Evolutionary conservation across 768 basidiomycete species (phyloP).

Genomic region (Lyophyllum semitale): DNA sequence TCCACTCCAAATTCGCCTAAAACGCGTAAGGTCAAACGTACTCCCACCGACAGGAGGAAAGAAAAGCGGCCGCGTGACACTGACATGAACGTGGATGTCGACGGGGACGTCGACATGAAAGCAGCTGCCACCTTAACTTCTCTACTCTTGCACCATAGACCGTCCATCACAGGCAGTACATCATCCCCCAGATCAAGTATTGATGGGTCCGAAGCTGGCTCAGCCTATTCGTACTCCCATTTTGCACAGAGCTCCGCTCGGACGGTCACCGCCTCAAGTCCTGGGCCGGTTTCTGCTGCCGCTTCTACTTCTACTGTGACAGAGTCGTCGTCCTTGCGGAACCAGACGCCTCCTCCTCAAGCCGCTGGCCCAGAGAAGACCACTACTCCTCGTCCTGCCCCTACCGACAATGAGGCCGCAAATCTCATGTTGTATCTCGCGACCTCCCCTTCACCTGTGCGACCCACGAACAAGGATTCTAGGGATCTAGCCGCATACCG

Average conservation of each 20-base stretch:
- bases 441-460: conserved; percentile 80
- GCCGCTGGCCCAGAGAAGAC: conserved; percentile 20
- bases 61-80: conserved; percentile 35
- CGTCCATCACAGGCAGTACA: conserved; percentile 58
- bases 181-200: conserved; percentile 75
- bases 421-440: conserved; percentile 84
- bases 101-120: conserved; percentile 75
- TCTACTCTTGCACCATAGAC: conserved; percentile 64
- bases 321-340: conserved; percentile 32
- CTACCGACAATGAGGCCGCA: conserved; percentile 84
- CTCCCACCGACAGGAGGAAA: conserved; percentile 49
- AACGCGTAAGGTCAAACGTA: conserved; percentile 44
- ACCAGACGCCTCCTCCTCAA: conserved; percentile 38
- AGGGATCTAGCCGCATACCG: conserved; percentile 61
- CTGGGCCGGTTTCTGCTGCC: conserved; percentile 39
- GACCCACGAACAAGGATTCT: conserved; percentile 54
- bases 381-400: conserved; percentile 50
- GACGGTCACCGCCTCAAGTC: conserved; percentile 42
- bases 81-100: conserved; percentile 39
- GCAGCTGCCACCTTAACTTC: conserved; percentile 81
- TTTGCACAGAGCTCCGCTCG: conserved; percentile 70
- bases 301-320: conserved; percentile 32
- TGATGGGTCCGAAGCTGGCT: conserved; percentile 68
- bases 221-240: conserved; percentile 61
- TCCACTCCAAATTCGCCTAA: conserved; percentile 37